Percentiles rank a stretch among this genome's conserved stretches.
Evolutionary conservation across 805 yeast genomes (phyloP).

Genomic region (Candida sanyiensis): DNA sequence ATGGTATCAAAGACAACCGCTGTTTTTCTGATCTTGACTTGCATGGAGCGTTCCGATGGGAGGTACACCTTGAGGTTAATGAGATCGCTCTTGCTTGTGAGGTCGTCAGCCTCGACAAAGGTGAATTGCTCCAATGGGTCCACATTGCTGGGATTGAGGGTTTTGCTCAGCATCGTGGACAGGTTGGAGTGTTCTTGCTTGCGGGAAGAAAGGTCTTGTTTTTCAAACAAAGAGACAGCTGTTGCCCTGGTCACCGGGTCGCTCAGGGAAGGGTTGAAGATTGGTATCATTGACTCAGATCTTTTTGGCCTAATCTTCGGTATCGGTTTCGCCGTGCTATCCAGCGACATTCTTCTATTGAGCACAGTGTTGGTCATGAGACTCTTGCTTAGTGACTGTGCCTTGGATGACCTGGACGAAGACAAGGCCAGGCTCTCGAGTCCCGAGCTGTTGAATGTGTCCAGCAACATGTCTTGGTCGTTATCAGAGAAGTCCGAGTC

Average conservation of each 20-base stretch:
- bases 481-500: slow-evolving; percentile 34
- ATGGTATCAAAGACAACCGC: slow-evolving; percentile 48
- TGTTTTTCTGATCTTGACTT: slow-evolving; percentile 28
- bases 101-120: slow-evolving; percentile 31
- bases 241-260: background rate
- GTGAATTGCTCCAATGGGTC: slow-evolving; percentile 41
- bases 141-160: slow-evolving; percentile 16
- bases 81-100: slow-evolving; percentile 16
- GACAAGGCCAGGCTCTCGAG: slow-evolving; percentile 21
- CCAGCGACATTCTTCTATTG: slow-evolving; percentile 21
- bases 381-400: slow-evolving; percentile 1
- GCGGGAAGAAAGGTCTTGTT: slow-evolving; percentile 8
- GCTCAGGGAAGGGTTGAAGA: background rate
- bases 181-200: slow-evolving; percentile 29
- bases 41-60: slow-evolving; percentile 23
- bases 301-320: slow-evolving; percentile 13
- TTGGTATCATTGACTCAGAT: slow-evolving; percentile 15
- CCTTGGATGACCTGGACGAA: slow-evolving; percentile 13
- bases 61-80: slow-evolving; percentile 24
- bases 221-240: slow-evolving; percentile 5
- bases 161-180: slow-evolving; percentile 40
- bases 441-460: slow-evolving; percentile 31
- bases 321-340: slow-evolving; percentile 8
- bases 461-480: slow-evolving; percentile 36
- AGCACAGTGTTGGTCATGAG: slow-evolving; percentile 3